Base-by-base conservation (phyloP, 148 eudicot genomes). In the Cornus kousa region DNA sequence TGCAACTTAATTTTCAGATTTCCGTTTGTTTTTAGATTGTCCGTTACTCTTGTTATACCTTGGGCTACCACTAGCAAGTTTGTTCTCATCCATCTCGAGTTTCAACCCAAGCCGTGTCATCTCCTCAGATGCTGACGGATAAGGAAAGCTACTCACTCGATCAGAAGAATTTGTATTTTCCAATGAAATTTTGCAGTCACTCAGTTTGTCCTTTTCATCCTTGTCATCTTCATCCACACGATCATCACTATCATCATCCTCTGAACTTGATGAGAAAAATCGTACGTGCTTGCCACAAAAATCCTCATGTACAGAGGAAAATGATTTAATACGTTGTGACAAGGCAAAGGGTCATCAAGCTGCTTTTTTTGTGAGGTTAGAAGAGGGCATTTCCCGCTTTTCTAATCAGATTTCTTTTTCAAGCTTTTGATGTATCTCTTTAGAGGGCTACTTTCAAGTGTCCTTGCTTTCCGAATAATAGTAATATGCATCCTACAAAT, bases 81-180 rank as follows among this genome's bases (percentile, higher is more conserved):
- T 5, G 48, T 73, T 76, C 43, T 71, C 76, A 33, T 72, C 72
- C 50, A 8, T 79, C 77, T 90, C 93, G 70, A 79, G 83, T 82
- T 79, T 86, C 86, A 95, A 86, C 59, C 98, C 94, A 80, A 93
- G 87, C 73, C 97, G 87, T 73, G 85, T 83, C 84, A 79, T 90
- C 83, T 96, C 99, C 85, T 96, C 99, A 81, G 88, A 83, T 74
- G 83, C 90, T 35, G 97, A 93, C 40, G 98, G 99, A 80, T 96
- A 93, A 79, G 98, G 98, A 73, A 97, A 96, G 76, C 87, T 85
- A 82, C 94, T 92, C 35, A 87, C 85, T 76, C 82, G 85, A 70
- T 90, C 89, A 73, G 81, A 80, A 73, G 74, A 83, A 55, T 11
- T 82, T 74, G 48, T 23, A 73, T 84, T 83, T 46, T 69, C 74